A percentile compares a stretch with the other conserved stretches of the same genome.
phyloP scores from a whole-genome alignment of 148 eudicot genomes.

The Pharnaceum exiguum region DNA sequence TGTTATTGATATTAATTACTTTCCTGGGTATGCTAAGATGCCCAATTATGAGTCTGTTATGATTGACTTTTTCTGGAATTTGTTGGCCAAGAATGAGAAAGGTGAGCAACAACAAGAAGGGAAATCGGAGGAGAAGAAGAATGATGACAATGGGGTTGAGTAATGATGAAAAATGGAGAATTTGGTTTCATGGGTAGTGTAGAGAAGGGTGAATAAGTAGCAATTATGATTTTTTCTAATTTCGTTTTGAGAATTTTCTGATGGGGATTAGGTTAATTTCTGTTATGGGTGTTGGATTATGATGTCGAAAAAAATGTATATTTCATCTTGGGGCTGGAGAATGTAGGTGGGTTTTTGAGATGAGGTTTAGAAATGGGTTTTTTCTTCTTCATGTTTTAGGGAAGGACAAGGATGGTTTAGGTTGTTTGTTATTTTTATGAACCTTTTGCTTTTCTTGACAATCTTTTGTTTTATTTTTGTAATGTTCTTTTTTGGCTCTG shows the following conservation, averaged over 20 bases:
- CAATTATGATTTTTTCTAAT: slow-evolving; percentile 8
- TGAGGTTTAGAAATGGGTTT: slow-evolving; percentile 31
- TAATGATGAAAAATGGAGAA: slow-evolving; percentile 9
- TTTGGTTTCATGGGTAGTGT: slow-evolving; percentile 19
- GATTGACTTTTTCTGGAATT: slow-evolving; percentile 67
- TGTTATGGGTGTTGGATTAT: slow-evolving; percentile 28
- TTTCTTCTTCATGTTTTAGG: slow-evolving; percentile 28
- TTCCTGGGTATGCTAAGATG: slow-evolving; percentile 88
- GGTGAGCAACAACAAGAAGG: too few relatives aligned
- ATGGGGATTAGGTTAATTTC: slow-evolving; percentile 15
- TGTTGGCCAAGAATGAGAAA: slow-evolving; percentile 40
- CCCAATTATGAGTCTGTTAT: slow-evolving; percentile 63
- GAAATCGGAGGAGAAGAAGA: neutral
- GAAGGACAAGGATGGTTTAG: slow-evolving; percentile 30
- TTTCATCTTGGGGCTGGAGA: slow-evolving; percentile 27
- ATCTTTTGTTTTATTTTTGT: slow-evolving; percentile 36
- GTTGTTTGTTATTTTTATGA: too few relatives aligned
- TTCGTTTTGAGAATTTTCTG: slow-evolving; percentile 4
- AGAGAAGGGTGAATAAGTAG: slow-evolving; percentile 51
- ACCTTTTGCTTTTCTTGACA: slow-evolving; percentile 20
- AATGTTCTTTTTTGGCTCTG: slow-evolving; percentile 25
- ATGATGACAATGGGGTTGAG: slow-evolving; percentile 7
- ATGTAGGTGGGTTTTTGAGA: slow-evolving; percentile 4
- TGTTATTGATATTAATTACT: slow-evolving; percentile 84
- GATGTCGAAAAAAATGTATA: slow-evolving; percentile 47